Evolutionary conservation across 2,329 filamentous ascomycete genomes (phyloP), one percentile per base, ranked within the genome.

Genomic region (Orbilia ellipsospora): DNA sequence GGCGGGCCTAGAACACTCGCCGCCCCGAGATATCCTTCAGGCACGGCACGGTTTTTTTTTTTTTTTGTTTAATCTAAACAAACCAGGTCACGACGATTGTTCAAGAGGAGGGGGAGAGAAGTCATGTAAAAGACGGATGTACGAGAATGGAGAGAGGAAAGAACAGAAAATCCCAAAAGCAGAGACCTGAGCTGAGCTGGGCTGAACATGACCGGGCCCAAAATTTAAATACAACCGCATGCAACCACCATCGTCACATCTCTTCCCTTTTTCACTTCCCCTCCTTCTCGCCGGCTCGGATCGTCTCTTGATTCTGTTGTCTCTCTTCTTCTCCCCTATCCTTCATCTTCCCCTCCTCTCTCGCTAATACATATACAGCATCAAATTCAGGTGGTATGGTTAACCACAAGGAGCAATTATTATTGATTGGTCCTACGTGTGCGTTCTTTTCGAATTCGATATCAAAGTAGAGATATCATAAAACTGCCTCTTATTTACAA

Each of bases 1-100:
- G 63, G 56, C 56, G 62, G 70, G 70, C 63, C 70, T 74, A 74
- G 70, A 68, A 55, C 63, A 40, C 13, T 16, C 60, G 28, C 31
- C 44, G 45, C 55, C 31, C 64, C 63, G 54, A 67, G 31, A 52
- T 42, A 36, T 8, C 18, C 64, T 69, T 57, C 65, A 56, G 65
- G 42, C 57, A 57, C 66, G 66, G 66, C 66, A 70, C 57, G 57
- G 16, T 36, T 36, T 36, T 10, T 36, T 36, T 36, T 36, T 7
- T 36, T 36, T 36, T 36, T 36, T 36, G 10, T 59, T 59, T 26
- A 59, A 59, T 45, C 40, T 55, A 59, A 59, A 59, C 56, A 59
- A 44, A 16, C 10, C 16, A 15, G 44, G 15, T n/a, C 44, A 48
- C 13, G 44, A 36, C 44, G 4, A 48, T 18, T 48, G 44, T n/a